These are phyloP conservation scores for Paramecium sonneborni DNA, from an alignment of 73 alveolate species.

Conservation along the genomic window DNA sequence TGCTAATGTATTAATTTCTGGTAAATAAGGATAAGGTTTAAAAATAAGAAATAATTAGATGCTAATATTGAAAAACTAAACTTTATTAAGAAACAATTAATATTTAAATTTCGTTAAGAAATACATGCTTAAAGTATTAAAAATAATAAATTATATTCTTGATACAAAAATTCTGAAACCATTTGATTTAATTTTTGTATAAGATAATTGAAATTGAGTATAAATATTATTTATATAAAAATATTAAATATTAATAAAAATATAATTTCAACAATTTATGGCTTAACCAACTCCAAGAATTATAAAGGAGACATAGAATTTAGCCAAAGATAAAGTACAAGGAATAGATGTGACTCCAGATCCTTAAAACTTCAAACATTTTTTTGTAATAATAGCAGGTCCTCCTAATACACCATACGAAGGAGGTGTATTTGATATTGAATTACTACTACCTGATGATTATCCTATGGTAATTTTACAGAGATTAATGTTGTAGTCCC, in stretches of 20 bases:
- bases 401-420: conserved; percentile 70
- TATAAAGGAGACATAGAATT: conserved; percentile 30
- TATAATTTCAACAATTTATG: conserved; percentile 34
- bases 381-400: conserved; percentile 57
- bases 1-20: too few species aligned
- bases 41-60: too few species aligned
- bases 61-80: too few species aligned
- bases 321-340: conserved; percentile 29
- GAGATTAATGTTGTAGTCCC: conserved; percentile 35
- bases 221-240: neutral
- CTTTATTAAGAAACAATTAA: too few species aligned
- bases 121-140: neutral
- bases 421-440: conserved; percentile 88
- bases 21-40: too few species aligned
- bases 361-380: conserved; percentile 61
- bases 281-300: conserved; percentile 70
- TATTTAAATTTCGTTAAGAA: too few species aligned
- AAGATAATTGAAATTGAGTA: neutral
- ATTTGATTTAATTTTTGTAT: neutral
- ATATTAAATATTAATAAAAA: neutral
- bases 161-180: neutral
- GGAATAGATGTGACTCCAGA: conserved; percentile 68
- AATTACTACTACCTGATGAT: conserved; percentile 86
- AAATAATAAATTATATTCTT: neutral
- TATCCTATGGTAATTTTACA: conserved; percentile 84